These are phyloP conservation scores for Globisporangium paroecandrum DNA, from an alignment of 352 stramenopile genomes.

Conservation along the genomic window DNA sequence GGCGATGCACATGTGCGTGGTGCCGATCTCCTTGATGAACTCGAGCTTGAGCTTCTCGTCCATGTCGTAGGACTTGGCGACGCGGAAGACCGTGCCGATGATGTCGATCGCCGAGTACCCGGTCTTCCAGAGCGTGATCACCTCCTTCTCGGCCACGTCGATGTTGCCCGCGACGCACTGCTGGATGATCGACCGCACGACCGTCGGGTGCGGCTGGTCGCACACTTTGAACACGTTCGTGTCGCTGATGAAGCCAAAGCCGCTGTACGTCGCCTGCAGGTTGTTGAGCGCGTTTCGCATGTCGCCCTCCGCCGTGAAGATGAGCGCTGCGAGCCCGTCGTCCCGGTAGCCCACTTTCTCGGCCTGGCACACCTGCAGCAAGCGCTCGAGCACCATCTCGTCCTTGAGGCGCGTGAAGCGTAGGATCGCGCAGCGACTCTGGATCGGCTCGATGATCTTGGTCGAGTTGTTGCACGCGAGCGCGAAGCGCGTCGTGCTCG, in stretches of 20 bases:
- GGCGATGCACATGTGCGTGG: slow-evolving; percentile 94
- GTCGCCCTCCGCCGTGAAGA: slow-evolving; percentile 99
- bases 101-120: slow-evolving; percentile 97
- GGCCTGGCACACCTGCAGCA: slow-evolving; percentile 91
- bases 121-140: slow-evolving; percentile 67
- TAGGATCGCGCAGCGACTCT: slow-evolving; percentile 97
- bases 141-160: slow-evolving; percentile 70
- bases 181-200: slow-evolving; percentile 62
- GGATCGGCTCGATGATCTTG: slow-evolving; percentile 99
- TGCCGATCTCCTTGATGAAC: slow-evolving; percentile 88
- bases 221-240: slow-evolving; percentile 95
- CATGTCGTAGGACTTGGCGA: slow-evolving; percentile 88
- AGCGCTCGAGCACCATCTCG: slow-evolving; percentile 93
- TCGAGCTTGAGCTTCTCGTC: slow-evolving; percentile 84
- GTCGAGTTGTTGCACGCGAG: slow-evolving; percentile 98
- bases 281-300: slow-evolving; percentile 99
- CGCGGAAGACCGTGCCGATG: slow-evolving; percentile 97
- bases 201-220: slow-evolving; percentile 94
- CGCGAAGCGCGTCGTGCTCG: slow-evolving; percentile 96
- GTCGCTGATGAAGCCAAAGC: slow-evolving; percentile 95
- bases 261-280: slow-evolving; percentile 95
- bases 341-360: slow-evolving; percentile 88
- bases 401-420: slow-evolving; percentile 95
- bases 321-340: slow-evolving; percentile 95
- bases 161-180: slow-evolving; percentile 84